Evolutionary conservation across 495 filamentous ascomycete species (phyloP).

Genomic region (Penicillium cosmopolitanum): DNA sequence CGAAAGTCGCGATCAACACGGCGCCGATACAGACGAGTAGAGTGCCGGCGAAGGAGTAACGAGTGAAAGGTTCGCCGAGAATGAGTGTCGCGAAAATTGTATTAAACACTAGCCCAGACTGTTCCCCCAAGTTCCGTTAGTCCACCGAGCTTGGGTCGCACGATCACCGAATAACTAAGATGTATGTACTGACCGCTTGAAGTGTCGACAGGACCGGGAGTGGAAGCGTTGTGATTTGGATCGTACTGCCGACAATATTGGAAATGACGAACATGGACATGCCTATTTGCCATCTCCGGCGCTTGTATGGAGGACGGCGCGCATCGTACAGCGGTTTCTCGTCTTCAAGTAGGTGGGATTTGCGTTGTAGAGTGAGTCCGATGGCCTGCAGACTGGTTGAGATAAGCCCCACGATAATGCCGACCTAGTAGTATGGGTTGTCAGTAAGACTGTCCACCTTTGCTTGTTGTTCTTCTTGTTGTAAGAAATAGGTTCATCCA

Average conservation of each 20-base stretch:
- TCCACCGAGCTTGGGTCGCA: neutral
- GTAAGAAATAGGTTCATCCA: constrained; percentile 7
- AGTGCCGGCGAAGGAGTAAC: constrained; percentile 87
- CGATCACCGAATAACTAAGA: neutral
- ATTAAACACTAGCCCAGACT: constrained; percentile 95
- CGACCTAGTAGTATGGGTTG: constrained; percentile 59
- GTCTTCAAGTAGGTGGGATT: constrained; percentile 97
- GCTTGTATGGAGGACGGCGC: constrained; percentile 83
- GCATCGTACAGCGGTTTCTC: constrained; percentile 80
- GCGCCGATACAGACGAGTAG: constrained; percentile 85
- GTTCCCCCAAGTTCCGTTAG: neutral
- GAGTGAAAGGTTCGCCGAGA: constrained; percentile 90
- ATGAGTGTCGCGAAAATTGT: constrained; percentile 95
- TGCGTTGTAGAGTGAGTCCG: constrained; percentile 96
- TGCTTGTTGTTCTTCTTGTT: neutral
- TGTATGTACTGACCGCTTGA: constrained; percentile 66
- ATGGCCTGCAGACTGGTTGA: constrained; percentile 94
- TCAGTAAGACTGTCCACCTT: constrained; percentile 19
- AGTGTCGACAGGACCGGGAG: constrained; percentile 93
- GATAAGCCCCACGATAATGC: constrained; percentile 87
- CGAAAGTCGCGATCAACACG: constrained; percentile 88
- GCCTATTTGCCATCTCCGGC: constrained; percentile 94
- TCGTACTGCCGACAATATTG: constrained; percentile 91
- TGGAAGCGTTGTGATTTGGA: constrained; percentile 96
- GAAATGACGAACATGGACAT: constrained; percentile 97